Evolutionary conservation across 768 basidiomycete species (phyloP).

Genomic region (Plicaturopsis crispa): DNA sequence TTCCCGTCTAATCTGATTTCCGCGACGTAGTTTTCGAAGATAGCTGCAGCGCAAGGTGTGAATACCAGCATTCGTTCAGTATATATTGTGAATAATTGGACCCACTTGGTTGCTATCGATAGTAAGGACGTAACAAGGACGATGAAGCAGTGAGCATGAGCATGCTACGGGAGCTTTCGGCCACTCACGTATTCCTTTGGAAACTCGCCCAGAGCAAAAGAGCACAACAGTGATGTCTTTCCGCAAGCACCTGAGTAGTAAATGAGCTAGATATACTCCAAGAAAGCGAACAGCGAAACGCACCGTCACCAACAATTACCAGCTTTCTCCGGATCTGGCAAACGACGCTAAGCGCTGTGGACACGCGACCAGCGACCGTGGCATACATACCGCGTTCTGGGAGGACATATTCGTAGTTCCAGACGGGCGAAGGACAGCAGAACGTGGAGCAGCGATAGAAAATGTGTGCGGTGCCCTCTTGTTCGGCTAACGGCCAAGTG

Average conservation of each 20-base stretch:
- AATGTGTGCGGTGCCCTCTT: too few relatives aligned
- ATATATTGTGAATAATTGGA: too few relatives aligned
- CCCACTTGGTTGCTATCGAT: constrained; percentile 52
- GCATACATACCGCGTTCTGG: constrained; percentile 49
- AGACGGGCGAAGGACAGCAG: too few relatives aligned
- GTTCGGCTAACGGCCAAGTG: too few relatives aligned
- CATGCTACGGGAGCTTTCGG: too few relatives aligned
- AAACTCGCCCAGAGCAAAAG: constrained; percentile 91
- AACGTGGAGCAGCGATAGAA: too few relatives aligned
- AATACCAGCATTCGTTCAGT: constrained; percentile 4
- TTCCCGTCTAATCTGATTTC: constrained; percentile 98
- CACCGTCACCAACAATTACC: constrained; percentile 95
- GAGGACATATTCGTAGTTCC: constrained; percentile 42
- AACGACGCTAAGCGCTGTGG: constrained; percentile 4
- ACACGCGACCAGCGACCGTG: constrained; percentile 3
- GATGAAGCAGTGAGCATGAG: constrained; percentile 5
- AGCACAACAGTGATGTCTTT: constrained; percentile 87
- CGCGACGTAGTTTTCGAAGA: constrained; percentile 98
- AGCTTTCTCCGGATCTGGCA: constrained; percentile 86
- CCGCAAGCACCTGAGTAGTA: constrained; percentile 75
- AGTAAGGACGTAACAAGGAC: constrained; percentile 7
- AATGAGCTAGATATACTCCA: constrained; percentile 13
- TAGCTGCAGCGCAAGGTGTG: constrained; percentile 45
- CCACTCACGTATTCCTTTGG: constrained; percentile 88
- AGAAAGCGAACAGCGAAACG: constrained; percentile 21